Evolutionary conservation across 345 rosid genomes (phyloP).

Genomic region (Syzygium aromaticum): DNA sequence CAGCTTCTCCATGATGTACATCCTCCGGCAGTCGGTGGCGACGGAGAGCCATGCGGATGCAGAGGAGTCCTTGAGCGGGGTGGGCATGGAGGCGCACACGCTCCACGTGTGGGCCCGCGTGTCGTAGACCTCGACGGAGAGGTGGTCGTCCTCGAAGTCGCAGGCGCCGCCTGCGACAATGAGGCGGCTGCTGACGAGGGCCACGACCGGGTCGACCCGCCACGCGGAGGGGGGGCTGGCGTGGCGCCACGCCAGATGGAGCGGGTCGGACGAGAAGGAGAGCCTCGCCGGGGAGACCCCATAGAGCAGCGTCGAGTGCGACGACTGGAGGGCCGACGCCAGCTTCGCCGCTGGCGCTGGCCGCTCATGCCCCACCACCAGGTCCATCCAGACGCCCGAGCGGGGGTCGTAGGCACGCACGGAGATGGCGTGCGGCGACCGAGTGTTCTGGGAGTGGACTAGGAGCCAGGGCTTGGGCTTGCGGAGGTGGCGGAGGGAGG

Average conservation of each 20-base stretch:
- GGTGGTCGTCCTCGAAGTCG: constrained; percentile 62
- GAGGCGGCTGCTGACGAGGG: constrained; percentile 33
- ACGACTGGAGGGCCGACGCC: constrained; percentile 38
- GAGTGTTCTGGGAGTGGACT: constrained; percentile 32
- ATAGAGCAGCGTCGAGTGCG: constrained; percentile 59
- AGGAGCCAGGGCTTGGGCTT: constrained; percentile 60
- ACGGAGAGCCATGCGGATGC: constrained; percentile 59
- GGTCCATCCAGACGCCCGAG: constrained; percentile 43
- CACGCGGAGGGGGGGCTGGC: constrained; percentile 40
- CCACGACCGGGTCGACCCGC: constrained; percentile 70
- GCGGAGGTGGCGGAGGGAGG: constrained; percentile 46
- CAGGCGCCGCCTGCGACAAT: constrained; percentile 56
- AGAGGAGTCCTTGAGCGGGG: constrained; percentile 30
- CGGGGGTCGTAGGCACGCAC: constrained; percentile 70
- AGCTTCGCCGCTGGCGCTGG: neutral
- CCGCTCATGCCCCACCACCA: neutral
- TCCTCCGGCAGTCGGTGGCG: constrained; percentile 17
- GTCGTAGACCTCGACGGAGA: constrained; percentile 57
- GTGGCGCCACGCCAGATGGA: constrained; percentile 61
- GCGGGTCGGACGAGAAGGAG: constrained; percentile 63
- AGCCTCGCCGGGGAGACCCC: constrained; percentile 38
- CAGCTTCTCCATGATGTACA: constrained; percentile 52
- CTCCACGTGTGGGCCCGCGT: constrained; percentile 36
- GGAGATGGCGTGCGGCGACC: constrained; percentile 18
- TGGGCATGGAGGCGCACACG: constrained; percentile 51